Conservation (phyloP, 345 rosid genomes). For the Populus alba region DNA sequence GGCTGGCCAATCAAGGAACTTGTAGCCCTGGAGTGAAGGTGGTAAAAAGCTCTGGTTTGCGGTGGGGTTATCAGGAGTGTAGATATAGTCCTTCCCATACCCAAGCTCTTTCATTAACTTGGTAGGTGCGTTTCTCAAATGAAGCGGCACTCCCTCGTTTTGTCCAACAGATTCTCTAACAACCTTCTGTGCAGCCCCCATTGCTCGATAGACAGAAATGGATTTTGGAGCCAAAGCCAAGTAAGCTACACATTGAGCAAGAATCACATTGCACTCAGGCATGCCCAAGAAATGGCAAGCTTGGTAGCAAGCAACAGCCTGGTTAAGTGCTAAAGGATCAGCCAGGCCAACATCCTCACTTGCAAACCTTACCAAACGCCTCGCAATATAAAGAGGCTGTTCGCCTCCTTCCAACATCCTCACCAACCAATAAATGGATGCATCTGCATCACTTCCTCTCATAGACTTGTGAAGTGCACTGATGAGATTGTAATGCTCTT, state of each 20-base stretch:
- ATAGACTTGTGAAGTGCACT: constrained; percentile 87
- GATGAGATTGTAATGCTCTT: constrained; percentile 77
- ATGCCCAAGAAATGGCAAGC: constrained; percentile 86
- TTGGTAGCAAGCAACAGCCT: constrained; percentile 84
- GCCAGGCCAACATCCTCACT: constrained; percentile 85
- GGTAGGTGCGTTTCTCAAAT: constrained; percentile 80
- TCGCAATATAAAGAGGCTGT: constrained; percentile 79
- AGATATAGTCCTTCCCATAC: constrained; percentile 72
- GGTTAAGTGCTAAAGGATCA: constrained; percentile 70
- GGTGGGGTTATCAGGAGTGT: constrained; percentile 66
- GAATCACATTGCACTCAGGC: constrained; percentile 80
- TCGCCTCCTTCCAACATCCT: constrained; percentile 88
- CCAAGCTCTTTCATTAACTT: constrained; percentile 78
- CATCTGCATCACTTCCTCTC: constrained; percentile 76
- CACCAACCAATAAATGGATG: constrained; percentile 77
- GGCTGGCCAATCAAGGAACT: constrained; percentile 72
- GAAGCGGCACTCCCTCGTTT: constrained; percentile 83
- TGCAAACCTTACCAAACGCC: constrained; percentile 78
- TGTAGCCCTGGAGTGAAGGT: constrained; percentile 56
- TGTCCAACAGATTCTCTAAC: constrained; percentile 72
- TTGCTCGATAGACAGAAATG: constrained; percentile 60
- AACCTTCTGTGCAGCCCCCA: constrained; percentile 61
- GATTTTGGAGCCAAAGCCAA: constrained; percentile 83
- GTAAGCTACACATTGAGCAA: constrained; percentile 76
- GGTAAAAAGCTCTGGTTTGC: constrained; percentile 58